These are phyloP conservation scores for Carallia brachiata DNA, from an alignment of 345 rosid species.

Conservation along the genomic window DNA sequence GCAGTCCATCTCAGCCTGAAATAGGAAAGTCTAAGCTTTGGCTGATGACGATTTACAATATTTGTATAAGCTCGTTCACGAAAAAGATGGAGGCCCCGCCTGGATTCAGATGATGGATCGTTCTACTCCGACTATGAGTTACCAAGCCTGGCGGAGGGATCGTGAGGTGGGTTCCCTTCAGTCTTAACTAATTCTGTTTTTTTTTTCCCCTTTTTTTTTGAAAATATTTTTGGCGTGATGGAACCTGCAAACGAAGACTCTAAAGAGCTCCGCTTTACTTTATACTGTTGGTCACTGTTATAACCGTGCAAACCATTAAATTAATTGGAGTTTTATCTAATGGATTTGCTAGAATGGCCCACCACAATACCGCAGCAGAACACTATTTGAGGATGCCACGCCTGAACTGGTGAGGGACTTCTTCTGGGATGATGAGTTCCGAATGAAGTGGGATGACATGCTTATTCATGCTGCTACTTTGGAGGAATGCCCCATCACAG, in stretches of 20 bases:
- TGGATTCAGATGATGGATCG: conserved; percentile 99
- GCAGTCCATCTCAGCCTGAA: conserved; percentile 40
- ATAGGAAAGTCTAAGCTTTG: conserved; percentile 39
- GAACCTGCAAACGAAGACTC: background rate
- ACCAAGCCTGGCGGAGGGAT: conserved; percentile 94
- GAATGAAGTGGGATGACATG: conserved; percentile 90
- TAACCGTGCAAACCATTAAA: conserved; percentile 3
- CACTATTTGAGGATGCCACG: conserved; percentile 80
- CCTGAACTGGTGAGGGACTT: conserved; percentile 91
- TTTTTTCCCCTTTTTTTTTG: background rate
- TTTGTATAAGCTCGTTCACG: conserved; percentile 72
- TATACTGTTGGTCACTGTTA: conserved; percentile 2
- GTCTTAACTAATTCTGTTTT: background rate
- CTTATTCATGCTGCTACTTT: conserved; percentile 52
- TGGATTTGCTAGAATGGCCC: conserved; percentile 62
- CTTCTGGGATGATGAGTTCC: conserved; percentile 94
- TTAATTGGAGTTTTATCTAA: conserved; percentile 24
- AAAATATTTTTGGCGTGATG: background rate
- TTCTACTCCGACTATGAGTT: conserved; percentile 60
- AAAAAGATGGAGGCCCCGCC: conserved; percentile 84
- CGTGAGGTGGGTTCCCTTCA: conserved; percentile 49
- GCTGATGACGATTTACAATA: conserved; percentile 62
- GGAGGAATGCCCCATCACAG: conserved; percentile 69
- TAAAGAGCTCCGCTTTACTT: background rate
- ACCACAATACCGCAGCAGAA: conserved; percentile 83